Evolutionary conservation across 441 rosid genomes (phyloP).

Genomic region (Capsella rubella): DNA sequence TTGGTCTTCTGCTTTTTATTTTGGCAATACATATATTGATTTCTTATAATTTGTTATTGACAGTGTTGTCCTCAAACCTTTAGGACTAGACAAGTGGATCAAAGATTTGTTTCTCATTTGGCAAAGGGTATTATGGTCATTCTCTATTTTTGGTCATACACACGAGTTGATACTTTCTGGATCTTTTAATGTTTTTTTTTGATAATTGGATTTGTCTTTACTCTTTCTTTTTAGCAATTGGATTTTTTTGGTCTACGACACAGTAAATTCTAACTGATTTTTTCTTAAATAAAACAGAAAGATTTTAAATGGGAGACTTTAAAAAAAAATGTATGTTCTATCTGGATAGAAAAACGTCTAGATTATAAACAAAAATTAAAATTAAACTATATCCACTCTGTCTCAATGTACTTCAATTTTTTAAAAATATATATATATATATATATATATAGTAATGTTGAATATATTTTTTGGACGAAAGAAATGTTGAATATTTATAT

Average conservation of each 20-base stretch:
- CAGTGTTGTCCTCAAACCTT: neutral
- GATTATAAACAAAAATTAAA: neutral
- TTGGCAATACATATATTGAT: constrained; percentile 13
- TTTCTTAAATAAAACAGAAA: constrained; percentile 1
- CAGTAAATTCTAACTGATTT: constrained; percentile 8
- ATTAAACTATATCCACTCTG: neutral
- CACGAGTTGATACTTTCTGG: constrained; percentile 29
- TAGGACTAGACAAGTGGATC: neutral
- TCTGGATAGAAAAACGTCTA: neutral
- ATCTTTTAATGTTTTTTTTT: neutral
- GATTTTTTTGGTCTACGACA: constrained; percentile 20
- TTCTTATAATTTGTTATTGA: neutral
- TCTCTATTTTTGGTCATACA: constrained; percentile 24
- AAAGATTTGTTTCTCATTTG: constrained; percentile 12
- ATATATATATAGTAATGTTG: too few species aligned
- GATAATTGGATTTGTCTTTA: constrained; percentile 5
- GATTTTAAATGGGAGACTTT: neutral
- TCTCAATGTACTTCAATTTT: neutral
- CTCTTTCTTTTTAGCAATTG: constrained; percentile 20
- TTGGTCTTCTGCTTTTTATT: neutral
- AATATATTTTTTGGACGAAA: too few species aligned
- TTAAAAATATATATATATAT: too few species aligned
- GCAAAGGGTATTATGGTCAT: constrained; percentile 29
- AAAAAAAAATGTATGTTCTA: neutral
- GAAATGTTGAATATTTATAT: neutral